Evolutionary conservation across 345 rosid genomes (phyloP).

Genomic region (Eucalyptus sp.): DNA sequence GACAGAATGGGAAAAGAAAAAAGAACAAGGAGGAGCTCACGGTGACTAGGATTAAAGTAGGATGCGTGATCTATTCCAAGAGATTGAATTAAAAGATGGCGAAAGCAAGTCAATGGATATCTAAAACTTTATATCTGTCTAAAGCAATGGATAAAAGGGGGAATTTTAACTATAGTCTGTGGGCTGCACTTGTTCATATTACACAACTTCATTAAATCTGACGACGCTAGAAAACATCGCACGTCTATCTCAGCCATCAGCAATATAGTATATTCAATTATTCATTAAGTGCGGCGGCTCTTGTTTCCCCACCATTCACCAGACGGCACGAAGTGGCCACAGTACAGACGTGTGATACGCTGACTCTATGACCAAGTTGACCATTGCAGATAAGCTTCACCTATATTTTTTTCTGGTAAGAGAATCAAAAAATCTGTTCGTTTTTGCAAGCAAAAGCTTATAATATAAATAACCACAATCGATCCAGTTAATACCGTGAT

Average conservation of each 20-base stretch:
- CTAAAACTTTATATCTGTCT: background rate
- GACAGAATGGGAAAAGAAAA: background rate
- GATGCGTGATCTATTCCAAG: background rate
- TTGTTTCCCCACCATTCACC: background rate
- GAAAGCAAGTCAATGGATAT: background rate
- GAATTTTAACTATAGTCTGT: background rate
- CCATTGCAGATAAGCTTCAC: background rate
- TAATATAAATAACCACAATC: background rate
- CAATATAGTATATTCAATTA: background rate
- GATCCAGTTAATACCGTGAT: background rate
- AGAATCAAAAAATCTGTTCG: background rate
- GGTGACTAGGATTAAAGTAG: background rate
- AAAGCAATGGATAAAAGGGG: background rate
- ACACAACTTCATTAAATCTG: background rate
- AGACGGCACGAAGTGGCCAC: background rate
- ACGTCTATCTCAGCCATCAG: background rate
- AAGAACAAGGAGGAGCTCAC: background rate
- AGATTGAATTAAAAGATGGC: background rate
- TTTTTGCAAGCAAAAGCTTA: background rate
- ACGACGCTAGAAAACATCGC: background rate
- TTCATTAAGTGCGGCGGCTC: background rate
- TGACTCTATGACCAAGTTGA: background rate
- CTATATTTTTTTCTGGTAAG: background rate
- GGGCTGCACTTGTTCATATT: background rate
- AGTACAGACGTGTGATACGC: background rate